These are phyloP conservation scores for Fusarium oxysporum DNA, from an alignment of 2,329 filamentous ascomycete species.

Conservation along the genomic window DNA sequence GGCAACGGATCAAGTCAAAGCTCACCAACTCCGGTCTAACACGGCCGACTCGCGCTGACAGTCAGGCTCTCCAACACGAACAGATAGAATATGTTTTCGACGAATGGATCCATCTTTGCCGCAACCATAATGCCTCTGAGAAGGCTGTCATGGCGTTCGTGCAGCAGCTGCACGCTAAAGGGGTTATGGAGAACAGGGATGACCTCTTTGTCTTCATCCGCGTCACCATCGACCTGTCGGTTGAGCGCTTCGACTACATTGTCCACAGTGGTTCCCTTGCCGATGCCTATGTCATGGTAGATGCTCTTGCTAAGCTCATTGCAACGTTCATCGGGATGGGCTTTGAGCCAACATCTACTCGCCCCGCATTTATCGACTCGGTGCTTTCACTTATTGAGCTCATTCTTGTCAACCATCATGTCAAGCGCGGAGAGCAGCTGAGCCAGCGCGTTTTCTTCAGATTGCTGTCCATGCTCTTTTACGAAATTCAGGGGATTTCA, in stretches of 20 bases:
- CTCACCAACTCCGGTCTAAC: slow-evolving; percentile 57
- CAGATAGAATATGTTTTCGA: slow-evolving; percentile 96
- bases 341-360: slow-evolving; percentile 71
- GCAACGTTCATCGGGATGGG: slow-evolving; percentile 80
- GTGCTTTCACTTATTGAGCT: slow-evolving; percentile 82
- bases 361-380: slow-evolving; percentile 79
- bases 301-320: slow-evolving; percentile 86
- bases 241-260: slow-evolving; percentile 81
- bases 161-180: slow-evolving; percentile 81
- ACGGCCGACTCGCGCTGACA: slow-evolving; percentile 59
- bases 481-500: slow-evolving; percentile 73
- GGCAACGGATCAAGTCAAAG: slow-evolving; percentile 77
- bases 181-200: slow-evolving; percentile 78
- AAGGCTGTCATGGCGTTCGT: slow-evolving; percentile 81
- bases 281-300: slow-evolving; percentile 72
- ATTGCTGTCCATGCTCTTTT: slow-evolving; percentile 84
- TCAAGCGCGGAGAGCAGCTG: slow-evolving; percentile 82
- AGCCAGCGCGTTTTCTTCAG: slow-evolving; percentile 93
- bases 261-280: slow-evolving; percentile 69
- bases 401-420: slow-evolving; percentile 86
- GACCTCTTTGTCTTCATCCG: slow-evolving; percentile 85
- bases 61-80: slow-evolving; percentile 70
- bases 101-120: slow-evolving; percentile 89
- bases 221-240: slow-evolving; percentile 81
- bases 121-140: slow-evolving; percentile 80